A percentile compares a stretch with the other conserved stretches of the same genome.
Evolutionary conservation across 2,329 filamentous ascomycete species (phyloP).

Genomic region (Ceratocystis diversiconidia): DNA sequence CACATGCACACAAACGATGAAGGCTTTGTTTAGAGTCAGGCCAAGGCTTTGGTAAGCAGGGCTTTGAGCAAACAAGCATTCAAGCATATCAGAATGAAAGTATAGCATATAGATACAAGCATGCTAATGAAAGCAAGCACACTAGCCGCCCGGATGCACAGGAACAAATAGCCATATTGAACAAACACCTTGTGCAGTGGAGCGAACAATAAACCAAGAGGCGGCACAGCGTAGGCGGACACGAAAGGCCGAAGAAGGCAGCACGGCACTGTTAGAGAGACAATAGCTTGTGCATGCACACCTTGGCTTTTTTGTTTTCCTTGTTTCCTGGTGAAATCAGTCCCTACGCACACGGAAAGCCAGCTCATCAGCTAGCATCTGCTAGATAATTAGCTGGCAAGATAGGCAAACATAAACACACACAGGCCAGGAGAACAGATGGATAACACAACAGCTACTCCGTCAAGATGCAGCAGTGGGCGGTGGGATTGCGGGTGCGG

Average conservation of each 20-base stretch:
- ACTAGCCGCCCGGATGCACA: conserved; percentile 1
- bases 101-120: neutral
- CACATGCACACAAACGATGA: too few relatives aligned
- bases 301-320: neutral
- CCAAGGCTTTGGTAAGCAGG: too few relatives aligned
- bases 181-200: neutral
- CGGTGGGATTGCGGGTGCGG: neutral
- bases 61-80: neutral
- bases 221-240: neutral
- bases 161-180: conserved; percentile 1
- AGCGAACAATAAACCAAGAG: neutral
- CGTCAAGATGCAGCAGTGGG: neutral
- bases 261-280: neutral
- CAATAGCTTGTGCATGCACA: neutral
- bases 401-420: neutral
- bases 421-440: neutral
- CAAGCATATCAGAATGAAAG: neutral
- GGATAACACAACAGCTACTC: neutral
- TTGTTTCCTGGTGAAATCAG: neutral
- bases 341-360: too few relatives aligned
- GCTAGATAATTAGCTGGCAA: too few relatives aligned
- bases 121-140: neutral
- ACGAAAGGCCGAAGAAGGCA: neutral
- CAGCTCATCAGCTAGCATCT: too few relatives aligned
- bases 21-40: too few relatives aligned